Evolutionary conservation across 1,284 basidiomycete species (phyloP).

Genomic region (Puccinia triticina): DNA sequence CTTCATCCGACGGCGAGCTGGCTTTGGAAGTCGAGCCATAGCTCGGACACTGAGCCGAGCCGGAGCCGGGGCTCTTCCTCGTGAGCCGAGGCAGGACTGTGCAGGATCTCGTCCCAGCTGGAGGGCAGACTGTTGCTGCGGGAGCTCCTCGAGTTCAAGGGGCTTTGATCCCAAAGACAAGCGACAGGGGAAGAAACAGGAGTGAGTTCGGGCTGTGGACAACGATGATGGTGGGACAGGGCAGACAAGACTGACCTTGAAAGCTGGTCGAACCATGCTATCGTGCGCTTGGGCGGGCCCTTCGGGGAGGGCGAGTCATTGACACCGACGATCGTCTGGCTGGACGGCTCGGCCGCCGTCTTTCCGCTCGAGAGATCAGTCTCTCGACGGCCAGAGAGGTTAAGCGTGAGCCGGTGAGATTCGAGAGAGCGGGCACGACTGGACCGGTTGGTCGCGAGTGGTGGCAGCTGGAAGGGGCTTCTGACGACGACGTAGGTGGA

Average conservation of each 20-base stretch:
- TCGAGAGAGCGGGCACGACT: background rate
- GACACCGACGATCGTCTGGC: background rate
- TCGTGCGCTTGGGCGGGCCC: background rate
- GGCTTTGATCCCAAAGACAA: no score
- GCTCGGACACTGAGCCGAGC: conserved; percentile 3
- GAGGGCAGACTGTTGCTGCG: conserved; percentile 12
- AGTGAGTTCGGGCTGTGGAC: background rate
- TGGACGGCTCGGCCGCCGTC: background rate
- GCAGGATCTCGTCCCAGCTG: background rate
- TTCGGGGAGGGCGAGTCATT: background rate
- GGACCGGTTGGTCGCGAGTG: background rate
- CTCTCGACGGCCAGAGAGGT: background rate
- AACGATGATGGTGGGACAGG: background rate
- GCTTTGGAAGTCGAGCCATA: conserved; percentile 21
- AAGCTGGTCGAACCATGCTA: conserved; percentile 7
- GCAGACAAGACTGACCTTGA: background rate
- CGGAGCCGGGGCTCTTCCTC: background rate
- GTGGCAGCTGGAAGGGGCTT: background rate
- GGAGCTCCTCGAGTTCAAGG: background rate
- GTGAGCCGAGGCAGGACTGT: background rate
- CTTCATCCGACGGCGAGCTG: conserved; percentile 9
- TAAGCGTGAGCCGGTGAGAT: background rate
- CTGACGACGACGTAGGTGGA: background rate
- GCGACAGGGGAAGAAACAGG: background rate
- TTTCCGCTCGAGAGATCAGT: background rate